Percentiles rank a stretch among this genome's conserved stretches.
Evolutionary conservation across 75 land plant genomes (phyloP).

Genomic region (Picea sitchensis): DNA sequence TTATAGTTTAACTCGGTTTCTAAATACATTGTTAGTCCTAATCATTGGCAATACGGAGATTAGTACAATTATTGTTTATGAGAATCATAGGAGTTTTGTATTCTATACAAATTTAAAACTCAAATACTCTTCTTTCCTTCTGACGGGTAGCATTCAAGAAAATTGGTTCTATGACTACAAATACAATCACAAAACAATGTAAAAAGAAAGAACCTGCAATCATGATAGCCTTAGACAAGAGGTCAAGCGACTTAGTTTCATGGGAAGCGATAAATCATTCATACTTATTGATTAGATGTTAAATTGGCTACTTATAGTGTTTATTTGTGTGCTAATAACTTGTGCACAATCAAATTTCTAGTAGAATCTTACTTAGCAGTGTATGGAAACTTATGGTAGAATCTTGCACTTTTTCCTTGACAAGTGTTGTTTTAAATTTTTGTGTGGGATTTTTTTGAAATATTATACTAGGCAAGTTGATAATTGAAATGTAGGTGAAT

Average conservation of each 20-base stretch:
- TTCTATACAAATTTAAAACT: background rate
- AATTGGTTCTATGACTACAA: constrained; percentile 44
- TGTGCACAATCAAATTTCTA: too few relatives aligned
- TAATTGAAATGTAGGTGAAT: too few relatives aligned
- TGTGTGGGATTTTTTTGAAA: too few relatives aligned
- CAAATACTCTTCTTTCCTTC: background rate
- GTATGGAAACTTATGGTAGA: too few relatives aligned
- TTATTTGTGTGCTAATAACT: too few relatives aligned
- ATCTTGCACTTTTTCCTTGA: too few relatives aligned
- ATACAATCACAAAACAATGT: constrained; percentile 48
- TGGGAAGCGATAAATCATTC: too few relatives aligned
- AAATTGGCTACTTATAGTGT: too few relatives aligned
- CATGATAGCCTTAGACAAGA: constrained; percentile 46
- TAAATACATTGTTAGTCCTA: background rate
- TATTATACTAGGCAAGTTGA: too few relatives aligned
- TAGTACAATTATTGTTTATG: background rate
- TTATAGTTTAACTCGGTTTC: background rate
- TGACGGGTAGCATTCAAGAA: constrained; percentile 51
- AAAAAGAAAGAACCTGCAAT: constrained; percentile 52
- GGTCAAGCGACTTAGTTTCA: constrained; percentile 14
- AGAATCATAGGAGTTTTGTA: background rate
- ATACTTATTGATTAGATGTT: too few relatives aligned
- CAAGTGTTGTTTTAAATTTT: too few relatives aligned
- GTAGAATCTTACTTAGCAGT: too few relatives aligned
- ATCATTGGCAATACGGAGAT: background rate